phyloP scores from a whole-genome alignment of 192 early-diverging fungal genomes.

The Backusella circina region DNA sequence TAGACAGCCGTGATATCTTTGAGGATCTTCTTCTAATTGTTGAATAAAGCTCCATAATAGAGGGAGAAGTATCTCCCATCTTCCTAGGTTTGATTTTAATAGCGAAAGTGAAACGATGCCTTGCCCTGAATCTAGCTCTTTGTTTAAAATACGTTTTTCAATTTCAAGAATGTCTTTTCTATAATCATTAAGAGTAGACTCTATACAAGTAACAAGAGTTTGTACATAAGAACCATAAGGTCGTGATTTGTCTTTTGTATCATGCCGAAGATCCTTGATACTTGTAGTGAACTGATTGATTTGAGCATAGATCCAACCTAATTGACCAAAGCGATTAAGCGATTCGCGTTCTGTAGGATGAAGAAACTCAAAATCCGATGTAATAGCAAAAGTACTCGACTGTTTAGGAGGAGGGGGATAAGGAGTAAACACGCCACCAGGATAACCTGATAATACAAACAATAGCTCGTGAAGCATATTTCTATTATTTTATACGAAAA shows the following conservation, averaged over 20 bases:
- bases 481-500: not conserved
- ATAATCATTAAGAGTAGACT: constrained; percentile 40
- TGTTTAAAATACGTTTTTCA: constrained; percentile 48
- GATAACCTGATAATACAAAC: constrained; percentile 56
- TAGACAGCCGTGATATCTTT: constrained; percentile 38
- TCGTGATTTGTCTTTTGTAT: not conserved
- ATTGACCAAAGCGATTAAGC: constrained; percentile 53
- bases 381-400: constrained; percentile 53
- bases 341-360: constrained; percentile 60
- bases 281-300: constrained; percentile 40
- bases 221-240: constrained; percentile 44
- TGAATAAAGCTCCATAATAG: constrained; percentile 38
- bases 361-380: constrained; percentile 57
- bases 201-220: constrained; percentile 47
- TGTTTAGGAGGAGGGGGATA: constrained; percentile 34
- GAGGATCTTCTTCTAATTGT: constrained; percentile 32
- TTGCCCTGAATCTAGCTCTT: constrained; percentile 43
- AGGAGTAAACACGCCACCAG: constrained; percentile 67
- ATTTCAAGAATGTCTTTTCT: constrained; percentile 44
- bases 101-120: constrained; percentile 43
- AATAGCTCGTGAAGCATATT: constrained; percentile 74
- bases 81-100: constrained; percentile 35
- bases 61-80: constrained; percentile 53
- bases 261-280: not conserved
- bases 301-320: constrained; percentile 50